A percentile compares a stretch with the other conserved stretches of the same genome.
Conservation (phyloP, 192 early-diverging fungal genomes). For the Coemansia sp. region DNA sequence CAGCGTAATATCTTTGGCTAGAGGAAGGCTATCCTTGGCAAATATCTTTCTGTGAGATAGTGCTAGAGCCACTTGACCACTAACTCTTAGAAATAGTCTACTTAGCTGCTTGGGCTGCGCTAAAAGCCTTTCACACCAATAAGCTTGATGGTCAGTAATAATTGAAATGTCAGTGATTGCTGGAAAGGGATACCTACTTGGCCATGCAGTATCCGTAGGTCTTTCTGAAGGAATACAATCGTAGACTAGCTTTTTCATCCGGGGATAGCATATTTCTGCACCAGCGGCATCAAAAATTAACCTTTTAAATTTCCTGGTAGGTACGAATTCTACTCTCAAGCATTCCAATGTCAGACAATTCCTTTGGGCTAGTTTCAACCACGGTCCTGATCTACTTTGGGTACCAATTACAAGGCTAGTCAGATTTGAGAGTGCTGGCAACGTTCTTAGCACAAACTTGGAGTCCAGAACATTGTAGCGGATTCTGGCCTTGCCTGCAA, state of each 20-base stretch:
- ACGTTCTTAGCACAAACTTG: background rate
- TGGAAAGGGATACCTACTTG: background rate
- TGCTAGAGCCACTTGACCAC: background rate
- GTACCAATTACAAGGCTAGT: background rate
- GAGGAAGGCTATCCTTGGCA: background rate
- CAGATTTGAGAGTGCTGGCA: background rate
- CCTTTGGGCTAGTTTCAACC: background rate
- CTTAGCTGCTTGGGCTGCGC: background rate
- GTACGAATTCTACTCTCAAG: background rate
- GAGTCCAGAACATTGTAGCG: background rate
- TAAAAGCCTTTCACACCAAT: background rate
- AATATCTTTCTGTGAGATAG: background rate
- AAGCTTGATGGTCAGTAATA: background rate
- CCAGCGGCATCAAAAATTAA: background rate
- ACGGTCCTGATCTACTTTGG: background rate
- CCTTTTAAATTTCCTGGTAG: background rate
- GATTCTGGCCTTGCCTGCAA: background rate
- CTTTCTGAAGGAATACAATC: background rate
- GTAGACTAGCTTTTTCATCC: background rate
- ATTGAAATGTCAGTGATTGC: background rate
- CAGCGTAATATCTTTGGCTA: background rate
- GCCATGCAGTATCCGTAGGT: too few species aligned
- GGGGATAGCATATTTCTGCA: background rate
- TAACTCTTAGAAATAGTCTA: background rate
- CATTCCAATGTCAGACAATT: background rate